Conservation (phyloP, 495 filamentous ascomycete species). For the Trichoderma reesei region DNA sequence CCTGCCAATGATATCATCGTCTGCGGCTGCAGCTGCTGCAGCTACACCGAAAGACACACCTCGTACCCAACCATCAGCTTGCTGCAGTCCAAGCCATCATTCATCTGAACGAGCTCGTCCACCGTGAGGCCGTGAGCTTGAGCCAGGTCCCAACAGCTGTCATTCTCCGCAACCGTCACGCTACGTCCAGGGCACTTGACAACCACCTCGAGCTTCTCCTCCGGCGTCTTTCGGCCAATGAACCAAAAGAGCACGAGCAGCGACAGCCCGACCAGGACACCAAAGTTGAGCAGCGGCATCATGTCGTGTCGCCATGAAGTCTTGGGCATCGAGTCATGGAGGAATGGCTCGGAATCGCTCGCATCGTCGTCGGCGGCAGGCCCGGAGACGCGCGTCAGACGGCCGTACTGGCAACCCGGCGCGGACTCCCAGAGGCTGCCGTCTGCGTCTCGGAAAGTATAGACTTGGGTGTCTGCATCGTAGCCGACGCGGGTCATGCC, state of each 20-base stretch:
- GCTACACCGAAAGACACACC: constrained; percentile 19
- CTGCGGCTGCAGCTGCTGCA: too few relatives aligned
- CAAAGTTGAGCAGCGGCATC: constrained; percentile 27
- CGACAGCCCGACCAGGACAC: constrained; percentile 22
- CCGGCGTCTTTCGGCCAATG: constrained; percentile 15
- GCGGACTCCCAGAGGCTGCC: constrained; percentile 34
- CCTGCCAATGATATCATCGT: not conserved
- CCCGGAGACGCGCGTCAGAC: constrained; percentile 24
- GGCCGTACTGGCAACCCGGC: constrained; percentile 36
- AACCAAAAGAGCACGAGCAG: constrained; percentile 23
- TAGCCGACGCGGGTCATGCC: constrained; percentile 44
- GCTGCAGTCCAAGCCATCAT: constrained; percentile 22
- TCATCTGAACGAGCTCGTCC: constrained; percentile 20
- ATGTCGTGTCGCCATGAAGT: constrained; percentile 25
- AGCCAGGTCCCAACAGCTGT: constrained; percentile 26
- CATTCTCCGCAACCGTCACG: constrained; percentile 18
- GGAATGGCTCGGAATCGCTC: constrained; percentile 1
- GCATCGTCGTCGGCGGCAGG: not conserved
- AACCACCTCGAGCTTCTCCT: constrained; percentile 11
- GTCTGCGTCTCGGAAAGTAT: constrained; percentile 36
- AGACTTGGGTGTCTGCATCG: constrained; percentile 41
- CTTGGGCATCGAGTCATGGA: not conserved
- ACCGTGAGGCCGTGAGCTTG: constrained; percentile 17
- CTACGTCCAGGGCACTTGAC: not conserved
- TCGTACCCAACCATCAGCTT: constrained; percentile 17